These are phyloP conservation scores for Pestalotiopsis sp. DNA, from an alignment of 2,329 filamentous ascomycete genomes.

Conservation along the genomic window DNA sequence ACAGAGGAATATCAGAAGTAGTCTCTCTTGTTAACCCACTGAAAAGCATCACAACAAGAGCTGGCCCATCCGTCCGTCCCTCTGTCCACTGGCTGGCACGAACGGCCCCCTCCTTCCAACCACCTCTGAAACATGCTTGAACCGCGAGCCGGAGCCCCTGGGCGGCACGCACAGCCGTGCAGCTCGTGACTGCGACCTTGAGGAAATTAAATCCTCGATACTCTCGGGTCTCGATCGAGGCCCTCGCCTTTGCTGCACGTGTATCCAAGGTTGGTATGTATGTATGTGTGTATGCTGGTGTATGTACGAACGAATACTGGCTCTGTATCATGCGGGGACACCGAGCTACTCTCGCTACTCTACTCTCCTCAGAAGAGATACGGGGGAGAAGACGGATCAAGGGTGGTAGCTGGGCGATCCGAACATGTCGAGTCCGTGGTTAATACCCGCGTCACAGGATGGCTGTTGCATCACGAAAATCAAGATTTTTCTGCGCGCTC, in stretches of 20 bases:
- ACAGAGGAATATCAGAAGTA: no score
- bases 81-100: not conserved
- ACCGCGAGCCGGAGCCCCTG: not conserved
- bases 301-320: not conserved
- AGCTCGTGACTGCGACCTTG: not conserved
- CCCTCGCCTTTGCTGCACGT: not conserved
- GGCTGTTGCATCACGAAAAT: not conserved
- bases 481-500: not conserved
- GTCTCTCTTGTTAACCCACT: not conserved
- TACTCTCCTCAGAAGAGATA: not conserved
- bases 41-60: not conserved
- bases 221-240: not conserved
- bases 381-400: not conserved
- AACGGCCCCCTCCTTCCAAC: not conserved
- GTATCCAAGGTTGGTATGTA: no score
- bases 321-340: not conserved
- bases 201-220: not conserved
- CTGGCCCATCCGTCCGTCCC: not conserved
- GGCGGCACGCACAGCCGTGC: conserved; percentile 1
- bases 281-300: no score
- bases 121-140: conserved; percentile 5
- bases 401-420: not conserved
- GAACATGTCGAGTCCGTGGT: not conserved
- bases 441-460: not conserved
- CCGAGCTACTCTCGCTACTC: not conserved